Base-by-base conservation (phyloP, 2,329 filamentous ascomycete species). In the Lachnellula cervina region DNA sequence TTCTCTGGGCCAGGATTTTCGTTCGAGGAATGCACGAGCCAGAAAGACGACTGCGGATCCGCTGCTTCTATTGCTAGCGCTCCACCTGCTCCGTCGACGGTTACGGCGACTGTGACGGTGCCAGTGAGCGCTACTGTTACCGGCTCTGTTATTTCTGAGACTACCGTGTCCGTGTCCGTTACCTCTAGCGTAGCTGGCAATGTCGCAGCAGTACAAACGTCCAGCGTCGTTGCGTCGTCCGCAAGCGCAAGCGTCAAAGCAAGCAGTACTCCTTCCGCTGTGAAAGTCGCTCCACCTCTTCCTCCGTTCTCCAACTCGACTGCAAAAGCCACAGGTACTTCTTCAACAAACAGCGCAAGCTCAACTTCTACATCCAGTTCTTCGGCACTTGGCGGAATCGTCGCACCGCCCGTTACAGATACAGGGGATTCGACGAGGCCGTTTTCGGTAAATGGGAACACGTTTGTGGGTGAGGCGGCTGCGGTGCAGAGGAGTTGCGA, bases 401-500 rank as follows among this genome's bases (percentile, higher is more conserved):
- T 71, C 9, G 78, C 80, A 3, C 81, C 81, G 9, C 70, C 70
- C 7, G 75, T 84, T 28, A 69, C 66, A 38, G 63, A 80, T 63
- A 77, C 77, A 2, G 79, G 79, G 37, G 72, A 82, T 68, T 46
- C 69, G 14, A 64, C 68, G 47, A 74, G 82, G 28, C 80, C 81
- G 54, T 85, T 84, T 68, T 59, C 65, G 19, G 80, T 83, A 58
- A 78, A 80, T 62, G 80, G 78, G 49, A 74, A 76, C 71, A 82
- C 74, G 32, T 87, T 87, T 66, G 77, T 77, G 28, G 79, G 79
- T 66, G 68, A 80, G 62, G 69, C 68, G 1, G 79, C 77, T 11
- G 84, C 84, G 7, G 70, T 77, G 38, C 77, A 84, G 68, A 75
- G 84, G 45, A 76, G 79, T 45, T 87, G 84, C 65, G 79, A 83